phyloP scores from a whole-genome alignment of 73 alveolate species.

The Stentor roeselii region DNA sequence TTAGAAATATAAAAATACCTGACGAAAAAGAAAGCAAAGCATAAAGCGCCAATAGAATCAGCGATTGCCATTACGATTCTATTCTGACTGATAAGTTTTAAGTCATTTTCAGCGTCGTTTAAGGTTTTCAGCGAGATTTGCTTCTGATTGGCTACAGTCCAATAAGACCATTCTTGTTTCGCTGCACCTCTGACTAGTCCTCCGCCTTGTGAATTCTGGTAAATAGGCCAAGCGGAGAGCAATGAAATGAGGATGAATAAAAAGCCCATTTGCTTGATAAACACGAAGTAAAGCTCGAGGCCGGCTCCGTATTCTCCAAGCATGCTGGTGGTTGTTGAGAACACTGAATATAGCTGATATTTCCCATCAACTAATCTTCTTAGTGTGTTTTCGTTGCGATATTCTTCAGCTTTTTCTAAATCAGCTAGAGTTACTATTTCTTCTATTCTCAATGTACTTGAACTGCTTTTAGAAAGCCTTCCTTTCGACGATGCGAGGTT shows the following conservation, averaged over 20 bases:
- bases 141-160: neutral
- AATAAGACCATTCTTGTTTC: slow-evolving; percentile 4
- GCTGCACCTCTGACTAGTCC: neutral
- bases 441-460: neutral
- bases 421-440: neutral
- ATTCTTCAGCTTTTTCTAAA: slow-evolving; percentile 9
- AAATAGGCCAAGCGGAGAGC: slow-evolving; percentile 18
- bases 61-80: neutral
- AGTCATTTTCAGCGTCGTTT: neutral
- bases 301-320: slow-evolving; percentile 26
- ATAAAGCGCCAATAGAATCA: neutral
- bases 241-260: neutral
- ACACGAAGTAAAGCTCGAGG: neutral
- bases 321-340: neutral
- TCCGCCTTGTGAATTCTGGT: neutral
- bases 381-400: neutral
- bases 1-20: neutral
- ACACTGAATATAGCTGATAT: neutral
- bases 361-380: slow-evolving; percentile 10
- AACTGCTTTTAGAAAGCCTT: neutral
- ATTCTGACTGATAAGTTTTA: neutral
- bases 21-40: neutral
- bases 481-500: neutral
- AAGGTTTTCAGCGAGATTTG: neutral
- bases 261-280: slow-evolving; percentile 7